These are phyloP conservation scores for Cinnamomum chago DNA, from an alignment of 164 flowering plant species.

Conservation along the genomic window DNA sequence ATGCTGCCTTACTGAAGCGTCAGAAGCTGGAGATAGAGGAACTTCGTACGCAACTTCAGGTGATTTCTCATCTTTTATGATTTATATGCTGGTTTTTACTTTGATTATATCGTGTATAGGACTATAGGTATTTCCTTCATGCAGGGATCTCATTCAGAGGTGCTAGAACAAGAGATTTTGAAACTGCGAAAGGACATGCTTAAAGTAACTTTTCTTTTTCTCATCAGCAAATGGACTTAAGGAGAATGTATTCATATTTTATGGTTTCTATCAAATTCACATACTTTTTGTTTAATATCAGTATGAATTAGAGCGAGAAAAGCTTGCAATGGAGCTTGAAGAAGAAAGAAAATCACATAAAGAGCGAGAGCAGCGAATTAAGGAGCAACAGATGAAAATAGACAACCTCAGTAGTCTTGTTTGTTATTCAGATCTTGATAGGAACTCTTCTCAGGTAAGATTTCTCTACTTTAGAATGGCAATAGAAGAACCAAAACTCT, in stretches of 20 bases:
- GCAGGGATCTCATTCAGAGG: constrained; percentile 89
- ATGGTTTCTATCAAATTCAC: neutral
- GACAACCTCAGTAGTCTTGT: constrained; percentile 52
- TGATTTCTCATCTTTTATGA: constrained; percentile 21
- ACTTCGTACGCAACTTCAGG: constrained; percentile 80
- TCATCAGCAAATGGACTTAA: neutral
- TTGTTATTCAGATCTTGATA: constrained; percentile 39
- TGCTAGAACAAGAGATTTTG: constrained; percentile 83
- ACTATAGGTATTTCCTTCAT: constrained; percentile 5
- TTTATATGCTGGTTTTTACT: too few species aligned
- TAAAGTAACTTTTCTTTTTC: constrained; percentile 42
- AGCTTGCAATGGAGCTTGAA: constrained; percentile 82
- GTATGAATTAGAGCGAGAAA: constrained; percentile 88
- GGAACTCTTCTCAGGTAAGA: constrained; percentile 47
- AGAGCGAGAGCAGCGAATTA: constrained; percentile 57
- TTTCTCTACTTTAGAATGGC: neutral
- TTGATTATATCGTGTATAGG: neutral
- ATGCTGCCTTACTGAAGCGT: constrained; percentile 88
- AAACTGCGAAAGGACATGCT: constrained; percentile 91
- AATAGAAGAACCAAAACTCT: neutral
- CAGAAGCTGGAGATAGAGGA: constrained; percentile 95
- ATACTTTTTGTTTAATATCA: constrained; percentile 17
- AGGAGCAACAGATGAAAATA: constrained; percentile 64
- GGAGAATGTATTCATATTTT: neutral
- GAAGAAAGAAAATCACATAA: constrained; percentile 81